Evolutionary conservation across 2,329 filamentous ascomycete species (phyloP).

Genomic region (Aspergillus transmontanensis): DNA sequence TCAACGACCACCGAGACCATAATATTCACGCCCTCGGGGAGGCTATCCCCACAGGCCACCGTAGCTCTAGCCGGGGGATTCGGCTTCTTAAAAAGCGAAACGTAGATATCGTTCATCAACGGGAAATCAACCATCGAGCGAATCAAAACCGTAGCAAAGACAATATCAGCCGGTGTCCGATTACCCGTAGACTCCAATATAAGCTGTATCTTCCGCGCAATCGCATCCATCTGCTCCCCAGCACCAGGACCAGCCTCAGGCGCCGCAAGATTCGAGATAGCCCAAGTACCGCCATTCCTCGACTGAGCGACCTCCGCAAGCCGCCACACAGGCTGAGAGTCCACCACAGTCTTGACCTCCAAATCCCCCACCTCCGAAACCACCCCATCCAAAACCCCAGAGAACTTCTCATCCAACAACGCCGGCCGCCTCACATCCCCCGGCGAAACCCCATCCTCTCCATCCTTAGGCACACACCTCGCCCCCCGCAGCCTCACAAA

Average conservation of each 20-base stretch:
- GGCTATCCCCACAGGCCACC: conserved; percentile 69
- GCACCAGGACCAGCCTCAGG: conserved; percentile 42
- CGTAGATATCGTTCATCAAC: conserved; percentile 74
- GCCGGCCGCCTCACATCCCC: conserved; percentile 55
- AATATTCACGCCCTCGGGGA: conserved; percentile 64
- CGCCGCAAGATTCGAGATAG: conserved; percentile 42
- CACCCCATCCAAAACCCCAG: conserved; percentile 36
- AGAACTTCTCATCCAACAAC: conserved; percentile 68
- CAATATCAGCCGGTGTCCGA: conserved; percentile 41
- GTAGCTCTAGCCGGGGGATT: conserved; percentile 87
- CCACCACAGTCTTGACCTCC: background rate
- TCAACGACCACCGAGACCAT: conserved; percentile 60
- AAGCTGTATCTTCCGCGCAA: conserved; percentile 21
- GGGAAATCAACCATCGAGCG: conserved; percentile 79
- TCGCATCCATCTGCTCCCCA: conserved; percentile 42
- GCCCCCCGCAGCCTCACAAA: conserved; percentile 67
- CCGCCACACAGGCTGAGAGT: conserved; percentile 12
- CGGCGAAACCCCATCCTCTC: conserved; percentile 22
- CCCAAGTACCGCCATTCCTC: conserved; percentile 32
- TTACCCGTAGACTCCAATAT: conserved; percentile 27
- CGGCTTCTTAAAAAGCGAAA: conserved; percentile 70
- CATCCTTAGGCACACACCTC: conserved; percentile 52
- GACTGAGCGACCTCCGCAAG: conserved; percentile 22
- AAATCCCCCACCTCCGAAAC: background rate
- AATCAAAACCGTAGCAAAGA: conserved; percentile 66